Conservation (phyloP, 257 asterid species). For the Capsicum pubescens region DNA sequence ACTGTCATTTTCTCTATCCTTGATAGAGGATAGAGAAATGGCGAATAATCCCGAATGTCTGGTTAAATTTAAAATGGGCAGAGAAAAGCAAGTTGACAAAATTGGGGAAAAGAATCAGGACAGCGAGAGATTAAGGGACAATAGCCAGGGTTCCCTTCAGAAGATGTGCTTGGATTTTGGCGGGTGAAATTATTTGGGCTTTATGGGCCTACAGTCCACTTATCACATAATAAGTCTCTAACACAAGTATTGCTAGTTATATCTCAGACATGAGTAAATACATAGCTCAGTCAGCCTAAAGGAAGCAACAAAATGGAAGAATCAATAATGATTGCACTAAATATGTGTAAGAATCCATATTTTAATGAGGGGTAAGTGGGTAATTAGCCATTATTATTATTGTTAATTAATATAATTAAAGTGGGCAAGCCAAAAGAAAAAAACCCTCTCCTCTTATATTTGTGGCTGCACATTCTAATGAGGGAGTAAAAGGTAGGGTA, state of each 20-base stretch:
- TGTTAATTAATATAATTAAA: too few species aligned
- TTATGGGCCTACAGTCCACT: not conserved
- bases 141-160: not conserved
- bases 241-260: not conserved
- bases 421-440: too few species aligned
- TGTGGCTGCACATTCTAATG: too few species aligned
- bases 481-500: too few species aligned
- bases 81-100: not conserved
- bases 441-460: too few species aligned
- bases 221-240: not conserved
- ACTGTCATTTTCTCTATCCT: not conserved
- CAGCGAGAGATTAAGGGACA: not conserved
- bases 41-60: not conserved
- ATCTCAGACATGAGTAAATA: not conserved
- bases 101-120: not conserved
- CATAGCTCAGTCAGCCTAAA: not conserved
- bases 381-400: too few species aligned
- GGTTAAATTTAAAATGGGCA: not conserved
- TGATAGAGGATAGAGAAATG: not conserved
- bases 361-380: too few species aligned
- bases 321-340: not conserved
- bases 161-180: not conserved
- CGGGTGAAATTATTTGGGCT: slow-evolving; percentile 4
- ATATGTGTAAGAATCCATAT: too few species aligned
- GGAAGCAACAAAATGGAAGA: not conserved